Base-by-base conservation (phyloP, 2,329 filamentous ascomycete species). In the Cytospora piceae region DNA sequence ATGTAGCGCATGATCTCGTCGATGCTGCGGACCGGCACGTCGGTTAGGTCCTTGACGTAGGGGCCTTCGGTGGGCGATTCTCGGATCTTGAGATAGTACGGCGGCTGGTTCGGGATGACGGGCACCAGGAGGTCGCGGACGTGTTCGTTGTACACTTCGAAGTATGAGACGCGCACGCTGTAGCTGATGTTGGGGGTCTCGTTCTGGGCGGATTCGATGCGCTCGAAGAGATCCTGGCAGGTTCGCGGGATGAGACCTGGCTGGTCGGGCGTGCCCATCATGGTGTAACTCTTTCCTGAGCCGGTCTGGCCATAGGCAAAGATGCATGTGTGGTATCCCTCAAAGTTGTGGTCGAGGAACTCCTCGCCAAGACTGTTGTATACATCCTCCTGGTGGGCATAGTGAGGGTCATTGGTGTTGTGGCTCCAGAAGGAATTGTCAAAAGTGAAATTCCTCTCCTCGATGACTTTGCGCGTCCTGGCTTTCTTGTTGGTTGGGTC, bases 401-500 rank as follows among this genome's bases (percentile, higher is more conserved):
- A 99, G 79, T 97, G 92, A 37, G 87, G 81, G 74, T 97, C 93
- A 31, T 82, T 77, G 64, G 85, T 84, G 75, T 94, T 82, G 78
- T 97, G 93, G 67, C 94, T 98, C 94, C 95, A 99, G 80, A 98
- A 99, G 0, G 94, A 98, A 75, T 93, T 96, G 81, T 99, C 95
- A 76, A 99, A 99, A 2, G 92, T 94, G 74, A 99, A 99, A 0
- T 84, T 86, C 79, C 96, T 97, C 74, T 97, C 92, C 74, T 97
- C 93, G 63, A 91, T 81, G 9, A 90, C 82, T 76, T 90, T 94
- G 68, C 92, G 87, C 49, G 87, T 85, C 77, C 88, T 90, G 3
- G 85, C 81, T 69, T 85, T 83, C 55, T 81, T 75, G 69, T 86
- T 88, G 51, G 80, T 80, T 20, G 81, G 79, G 66, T 84, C 82